Conservation (phyloP, 352 stramenopile species). For the Hyaloperonospora brassicae region DNA sequence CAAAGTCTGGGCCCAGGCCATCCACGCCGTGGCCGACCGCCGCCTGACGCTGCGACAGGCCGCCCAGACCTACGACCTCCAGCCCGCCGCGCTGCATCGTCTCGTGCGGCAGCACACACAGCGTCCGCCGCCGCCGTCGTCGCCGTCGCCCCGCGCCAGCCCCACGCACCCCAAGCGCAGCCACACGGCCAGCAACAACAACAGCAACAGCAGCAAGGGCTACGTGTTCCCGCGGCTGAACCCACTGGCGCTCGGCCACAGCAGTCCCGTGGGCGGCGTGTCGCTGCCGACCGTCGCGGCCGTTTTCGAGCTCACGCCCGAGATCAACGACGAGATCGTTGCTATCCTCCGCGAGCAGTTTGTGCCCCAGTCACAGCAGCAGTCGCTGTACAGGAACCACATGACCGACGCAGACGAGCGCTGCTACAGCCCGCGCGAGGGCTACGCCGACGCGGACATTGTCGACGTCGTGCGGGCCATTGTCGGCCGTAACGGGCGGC, state of each 20-base stretch:
- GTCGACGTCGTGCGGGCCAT: slow-evolving; percentile 54
- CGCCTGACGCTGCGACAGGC: slow-evolving; percentile 53
- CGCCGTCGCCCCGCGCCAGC: slow-evolving; percentile 1
- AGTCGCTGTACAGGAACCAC: slow-evolving; percentile 11
- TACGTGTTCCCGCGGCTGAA: slow-evolving; percentile 30
- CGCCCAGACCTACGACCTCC: slow-evolving; percentile 52
- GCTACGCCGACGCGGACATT: slow-evolving; percentile 43
- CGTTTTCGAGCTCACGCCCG: slow-evolving; percentile 32
- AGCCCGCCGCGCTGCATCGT: slow-evolving; percentile 57
- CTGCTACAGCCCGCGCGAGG: slow-evolving; percentile 22
- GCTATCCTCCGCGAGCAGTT: slow-evolving; percentile 46
- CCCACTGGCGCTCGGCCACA: slow-evolving; percentile 14
- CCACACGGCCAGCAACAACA: slow-evolving; percentile 1
- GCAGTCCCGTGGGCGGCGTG: slow-evolving; percentile 6
- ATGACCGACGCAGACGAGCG: slow-evolving; percentile 14
- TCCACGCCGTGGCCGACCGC: slow-evolving; percentile 55
- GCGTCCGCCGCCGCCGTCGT: slow-evolving; percentile 1
- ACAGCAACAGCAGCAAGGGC: background rate
- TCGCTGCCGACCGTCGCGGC: slow-evolving; percentile 7
- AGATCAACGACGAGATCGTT: slow-evolving; percentile 45
- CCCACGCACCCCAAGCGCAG: slow-evolving; percentile 8
- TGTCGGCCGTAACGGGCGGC: slow-evolving; percentile 32
- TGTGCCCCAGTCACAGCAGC: slow-evolving; percentile 31
- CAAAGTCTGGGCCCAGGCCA: slow-evolving; percentile 50
- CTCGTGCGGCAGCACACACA: slow-evolving; percentile 36